Base-by-base conservation (phyloP, 2,329 filamentous ascomycete genomes). In the Teratosphaeria nubilosa region DNA sequence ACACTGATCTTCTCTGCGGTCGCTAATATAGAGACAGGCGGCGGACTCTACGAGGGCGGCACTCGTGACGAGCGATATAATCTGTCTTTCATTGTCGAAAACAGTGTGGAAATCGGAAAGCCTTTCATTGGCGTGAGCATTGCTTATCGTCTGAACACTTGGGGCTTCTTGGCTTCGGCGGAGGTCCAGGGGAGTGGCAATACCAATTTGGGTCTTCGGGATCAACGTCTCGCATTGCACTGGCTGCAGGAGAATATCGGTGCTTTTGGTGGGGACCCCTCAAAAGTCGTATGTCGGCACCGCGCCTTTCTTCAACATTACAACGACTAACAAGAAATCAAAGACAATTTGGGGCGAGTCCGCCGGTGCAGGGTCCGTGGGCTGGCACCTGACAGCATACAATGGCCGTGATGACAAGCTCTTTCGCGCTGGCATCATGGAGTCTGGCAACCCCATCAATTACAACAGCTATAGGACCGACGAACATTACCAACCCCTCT, bases 141-240 rank as follows among this genome's bases (percentile, higher is more conserved):
- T 69, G 82, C 82, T 72, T 83, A 87, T 69, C 79, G 86, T 11
- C 77, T 88, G 83, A 84, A 2, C 34, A 53, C 31, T 53, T 82
- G 76, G 73, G 80, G 81, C 6, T 83, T 82, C 64, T 65, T 83
- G n/a, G 74, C 73, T 58, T 74, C 75, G 65, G 75, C 60, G 68
- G 76, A 70, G 62, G 66, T 81, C 48, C 67, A 65, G 30, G 57
- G 54, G 5, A 63, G 65, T 52, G 76, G 78, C 3, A 72, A 73
- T 45, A 73, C 77, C 6, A 90, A 90, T 64, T 70, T 86, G 20
- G 86, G 86, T 1, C 72, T 87, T 60, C 76, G 78, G 62, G 85
- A 88, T 66, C 84, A 87, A 71, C 77, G 79, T 60, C 65, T 79
- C n/a, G 74, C 82, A 14, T 73, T 87, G 34, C 71, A 76, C 56